Evolutionary conservation across 352 stramenopile genomes (phyloP).

Genomic region (Globisporangium cederbergense): DNA sequence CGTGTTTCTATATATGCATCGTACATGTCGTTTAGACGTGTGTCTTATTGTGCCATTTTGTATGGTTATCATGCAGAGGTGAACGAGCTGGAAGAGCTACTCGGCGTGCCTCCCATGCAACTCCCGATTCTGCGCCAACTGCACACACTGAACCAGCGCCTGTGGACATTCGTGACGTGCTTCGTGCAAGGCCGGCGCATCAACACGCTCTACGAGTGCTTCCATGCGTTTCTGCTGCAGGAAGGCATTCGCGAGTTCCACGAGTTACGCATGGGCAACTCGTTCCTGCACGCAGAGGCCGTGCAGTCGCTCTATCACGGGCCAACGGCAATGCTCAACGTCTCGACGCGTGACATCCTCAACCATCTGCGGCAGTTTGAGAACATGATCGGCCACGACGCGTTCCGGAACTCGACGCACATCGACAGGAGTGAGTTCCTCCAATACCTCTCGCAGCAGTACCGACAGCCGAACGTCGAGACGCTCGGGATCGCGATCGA

Average conservation of each 20-base stretch:
- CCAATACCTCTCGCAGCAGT: constrained; percentile 68
- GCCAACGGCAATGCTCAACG: constrained; percentile 36
- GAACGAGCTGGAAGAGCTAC: constrained; percentile 49
- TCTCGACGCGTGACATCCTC: constrained; percentile 75
- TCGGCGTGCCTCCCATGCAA: constrained; percentile 38
- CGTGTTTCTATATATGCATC: constrained; percentile 4
- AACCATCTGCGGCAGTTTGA: constrained; percentile 64
- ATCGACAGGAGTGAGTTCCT: constrained; percentile 72
- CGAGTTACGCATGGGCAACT: constrained; percentile 76
- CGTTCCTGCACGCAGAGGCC: constrained; percentile 75
- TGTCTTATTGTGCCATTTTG: neutral
- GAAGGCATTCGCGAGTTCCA: constrained; percentile 62
- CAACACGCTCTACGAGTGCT: constrained; percentile 75
- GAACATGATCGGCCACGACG: constrained; percentile 55
- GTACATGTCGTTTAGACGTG: neutral
- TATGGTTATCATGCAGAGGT: constrained; percentile 25
- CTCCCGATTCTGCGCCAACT: constrained; percentile 51
- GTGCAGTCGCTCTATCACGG: constrained; percentile 67
- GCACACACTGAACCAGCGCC: constrained; percentile 61
- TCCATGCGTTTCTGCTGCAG: constrained; percentile 56
- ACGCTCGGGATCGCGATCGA: constrained; percentile 69
- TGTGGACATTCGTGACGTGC: constrained; percentile 81
- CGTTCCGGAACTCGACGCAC: constrained; percentile 49
- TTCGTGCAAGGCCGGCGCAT: constrained; percentile 69
- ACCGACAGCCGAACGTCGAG: constrained; percentile 51